These are phyloP conservation scores for Blastocystis sp. DNA, from an alignment of 352 stramenopile genomes.

Conservation along the genomic window DNA sequence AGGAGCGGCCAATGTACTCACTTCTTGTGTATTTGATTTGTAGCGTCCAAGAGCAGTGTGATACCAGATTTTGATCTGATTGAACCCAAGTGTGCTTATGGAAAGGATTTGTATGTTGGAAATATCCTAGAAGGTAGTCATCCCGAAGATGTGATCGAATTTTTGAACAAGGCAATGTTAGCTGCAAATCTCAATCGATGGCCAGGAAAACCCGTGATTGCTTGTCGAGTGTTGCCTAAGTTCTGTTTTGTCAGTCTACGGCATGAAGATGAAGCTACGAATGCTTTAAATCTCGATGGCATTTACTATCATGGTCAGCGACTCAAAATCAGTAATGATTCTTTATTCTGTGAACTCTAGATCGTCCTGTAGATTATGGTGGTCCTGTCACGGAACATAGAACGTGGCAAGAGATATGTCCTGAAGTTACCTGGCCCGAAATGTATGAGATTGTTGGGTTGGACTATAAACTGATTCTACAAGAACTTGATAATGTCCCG, in stretches of 20 bases:
- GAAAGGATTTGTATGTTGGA: conserved; percentile 49
- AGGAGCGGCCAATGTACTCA: neutral
- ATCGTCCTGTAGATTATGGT: conserved; percentile 44
- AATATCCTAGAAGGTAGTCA: conserved; percentile 25
- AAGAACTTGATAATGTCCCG: conserved; percentile 20
- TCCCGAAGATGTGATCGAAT: conserved; percentile 34
- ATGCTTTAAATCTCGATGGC: conserved; percentile 32
- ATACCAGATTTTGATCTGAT: conserved; percentile 57
- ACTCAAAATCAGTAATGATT: neutral
- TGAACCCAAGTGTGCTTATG: conserved; percentile 29
- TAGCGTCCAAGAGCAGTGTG: neutral
- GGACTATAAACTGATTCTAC: conserved; percentile 8
- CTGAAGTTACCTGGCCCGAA: conserved; percentile 13
- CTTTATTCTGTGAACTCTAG: neutral
- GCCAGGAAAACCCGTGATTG: conserved; percentile 26
- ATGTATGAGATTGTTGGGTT: conserved; percentile 36
- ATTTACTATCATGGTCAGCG: conserved; percentile 60
- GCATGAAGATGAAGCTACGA: conserved; percentile 30
- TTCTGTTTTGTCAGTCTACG: conserved; percentile 60
- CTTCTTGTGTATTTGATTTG: neutral
- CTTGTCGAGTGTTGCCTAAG: conserved; percentile 40
- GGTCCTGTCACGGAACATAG: conserved; percentile 23
- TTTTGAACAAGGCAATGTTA: conserved; percentile 32
- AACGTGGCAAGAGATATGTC: conserved; percentile 47
- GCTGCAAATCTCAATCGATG: conserved; percentile 29